Conservation (phyloP, 2,329 filamentous ascomycete species). For the Macrophomina pseudophaseolina region DNA sequence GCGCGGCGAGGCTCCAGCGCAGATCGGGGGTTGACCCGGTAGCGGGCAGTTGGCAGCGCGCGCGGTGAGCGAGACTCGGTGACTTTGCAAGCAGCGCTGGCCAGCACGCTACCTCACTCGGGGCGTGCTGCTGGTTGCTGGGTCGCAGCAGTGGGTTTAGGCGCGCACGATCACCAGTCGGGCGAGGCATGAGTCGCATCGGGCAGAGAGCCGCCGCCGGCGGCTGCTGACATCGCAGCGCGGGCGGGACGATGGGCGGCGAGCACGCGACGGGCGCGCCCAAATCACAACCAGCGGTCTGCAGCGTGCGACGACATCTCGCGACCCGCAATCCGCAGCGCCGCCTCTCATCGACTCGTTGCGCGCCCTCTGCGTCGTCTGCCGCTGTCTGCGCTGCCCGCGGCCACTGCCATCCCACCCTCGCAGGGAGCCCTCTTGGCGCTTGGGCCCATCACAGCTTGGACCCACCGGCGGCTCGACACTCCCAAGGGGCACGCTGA, state of each 20-base stretch:
- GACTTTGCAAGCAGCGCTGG: conserved; percentile 1
- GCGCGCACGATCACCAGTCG: conserved; percentile 20
- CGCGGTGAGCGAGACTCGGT: conserved; percentile 11
- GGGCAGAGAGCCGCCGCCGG: conserved; percentile 14
- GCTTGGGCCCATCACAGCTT: conserved; percentile 22
- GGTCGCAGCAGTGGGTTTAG: conserved; percentile 3
- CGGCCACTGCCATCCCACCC: conserved; percentile 24
- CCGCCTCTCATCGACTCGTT: not conserved
- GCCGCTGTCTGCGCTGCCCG: conserved; percentile 22
- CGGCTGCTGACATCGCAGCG: conserved; percentile 2
- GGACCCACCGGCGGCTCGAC: conserved; percentile 12
- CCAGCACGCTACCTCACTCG: not conserved
- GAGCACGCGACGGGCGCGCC: conserved; percentile 14
- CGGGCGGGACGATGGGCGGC: conserved; percentile 15
- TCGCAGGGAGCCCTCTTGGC: conserved; percentile 13
- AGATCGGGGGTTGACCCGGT: not conserved
- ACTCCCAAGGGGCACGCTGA: conserved; percentile 27
- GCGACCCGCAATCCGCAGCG: not conserved
- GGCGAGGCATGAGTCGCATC: conserved; percentile 20
- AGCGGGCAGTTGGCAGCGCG: not conserved
- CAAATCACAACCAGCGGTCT: conserved; percentile 12
- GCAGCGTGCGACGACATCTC: conserved; percentile 1
- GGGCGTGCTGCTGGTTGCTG: not conserved
- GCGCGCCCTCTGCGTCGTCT: conserved; percentile 19
- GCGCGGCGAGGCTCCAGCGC: not conserved